Evolutionary conservation across 2,329 filamentous ascomycete species (phyloP), one percentile per base, ranked within the genome.

Genomic region (Colletotrichum sp.): DNA sequence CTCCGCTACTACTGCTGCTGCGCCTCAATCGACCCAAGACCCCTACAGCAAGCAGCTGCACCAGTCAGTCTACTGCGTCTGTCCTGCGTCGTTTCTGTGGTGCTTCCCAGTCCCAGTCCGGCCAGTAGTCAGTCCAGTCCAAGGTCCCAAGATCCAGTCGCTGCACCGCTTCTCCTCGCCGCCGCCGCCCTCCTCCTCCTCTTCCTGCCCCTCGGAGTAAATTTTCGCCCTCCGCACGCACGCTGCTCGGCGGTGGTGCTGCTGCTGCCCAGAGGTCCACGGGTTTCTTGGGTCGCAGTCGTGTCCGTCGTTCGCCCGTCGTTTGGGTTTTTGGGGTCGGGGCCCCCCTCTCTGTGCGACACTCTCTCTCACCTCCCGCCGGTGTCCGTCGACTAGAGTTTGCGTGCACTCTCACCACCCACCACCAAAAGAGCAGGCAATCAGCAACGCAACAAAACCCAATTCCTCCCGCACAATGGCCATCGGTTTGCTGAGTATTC

Each of bases 1-100:
- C 73, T 76, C 73, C 73, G 73, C 73, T 69, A 63, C 62, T 44
- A 59, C 69, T 67, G 73, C 69, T 76, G 73, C 73, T 76, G 73
- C 73, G 73, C 73, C 73, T 73, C 73, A 76, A 71, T 76, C 70
- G 64, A 71, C 65, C 68, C 44, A 52, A 49, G 68, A 60, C 57
- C 68, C 68, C 57, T 30, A 69, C 59, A 63, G 59, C 59, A 21
- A 52, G 52, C 30, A 68, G 32, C 49, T 68, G 62, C 62, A 64
- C 62, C 32, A 64, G 62, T 64, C 62, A 64, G 62, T 64, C 62
- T 64, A 26, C 62, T 64, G 62, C 62, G 32, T 39, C 34, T 64
- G n/a, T 52, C 44, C 44, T 52, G 64, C 39, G 62, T 64, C 62
- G 32, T 64, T 64, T 64, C 62, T 64, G 62, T 64, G 62, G 62